These are phyloP conservation scores for Achaetomium macrosporum DNA, from an alignment of 2,329 filamentous ascomycete species.

Conservation along the genomic window DNA sequence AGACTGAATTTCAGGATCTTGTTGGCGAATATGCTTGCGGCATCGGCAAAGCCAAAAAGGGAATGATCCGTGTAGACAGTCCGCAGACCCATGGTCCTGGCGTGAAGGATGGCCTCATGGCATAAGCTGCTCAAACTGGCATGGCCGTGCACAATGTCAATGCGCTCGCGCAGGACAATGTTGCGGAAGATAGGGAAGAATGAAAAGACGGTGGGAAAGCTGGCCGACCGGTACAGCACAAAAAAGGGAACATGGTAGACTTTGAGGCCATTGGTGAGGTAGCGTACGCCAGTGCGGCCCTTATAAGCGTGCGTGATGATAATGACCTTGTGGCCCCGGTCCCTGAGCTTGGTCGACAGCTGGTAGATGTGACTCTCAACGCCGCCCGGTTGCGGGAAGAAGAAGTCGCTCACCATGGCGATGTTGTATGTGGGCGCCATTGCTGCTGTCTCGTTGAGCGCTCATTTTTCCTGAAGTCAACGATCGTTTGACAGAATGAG, in stretches of 20 bases:
- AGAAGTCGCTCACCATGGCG: conserved; percentile 98
- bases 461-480: conserved; percentile 10
- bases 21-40: conserved; percentile 91
- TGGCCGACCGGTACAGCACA: conserved; percentile 88
- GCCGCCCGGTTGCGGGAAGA: conserved; percentile 95
- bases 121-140: conserved; percentile 88
- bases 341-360: conserved; percentile 89
- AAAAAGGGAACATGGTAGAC: conserved; percentile 97
- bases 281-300: conserved; percentile 84
- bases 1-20: conserved; percentile 94
- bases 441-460: conserved; percentile 14
- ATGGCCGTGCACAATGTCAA: conserved; percentile 98
- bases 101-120: conserved; percentile 91
- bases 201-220: conserved; percentile 95
- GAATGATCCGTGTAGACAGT: conserved; percentile 98
- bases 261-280: conserved; percentile 95
- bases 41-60: conserved; percentile 94
- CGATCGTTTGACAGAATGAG: neutral
- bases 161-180: conserved; percentile 87
- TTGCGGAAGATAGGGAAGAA: conserved; percentile 98
- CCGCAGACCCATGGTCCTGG: conserved; percentile 87
- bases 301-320: conserved; percentile 95
- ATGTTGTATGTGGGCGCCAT: conserved; percentile 59
- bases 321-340: conserved; percentile 95
- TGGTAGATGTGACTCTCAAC: conserved; percentile 99